Conservation (phyloP, 1,284 basidiomycete species). For the Bjerkandera adusta region DNA sequence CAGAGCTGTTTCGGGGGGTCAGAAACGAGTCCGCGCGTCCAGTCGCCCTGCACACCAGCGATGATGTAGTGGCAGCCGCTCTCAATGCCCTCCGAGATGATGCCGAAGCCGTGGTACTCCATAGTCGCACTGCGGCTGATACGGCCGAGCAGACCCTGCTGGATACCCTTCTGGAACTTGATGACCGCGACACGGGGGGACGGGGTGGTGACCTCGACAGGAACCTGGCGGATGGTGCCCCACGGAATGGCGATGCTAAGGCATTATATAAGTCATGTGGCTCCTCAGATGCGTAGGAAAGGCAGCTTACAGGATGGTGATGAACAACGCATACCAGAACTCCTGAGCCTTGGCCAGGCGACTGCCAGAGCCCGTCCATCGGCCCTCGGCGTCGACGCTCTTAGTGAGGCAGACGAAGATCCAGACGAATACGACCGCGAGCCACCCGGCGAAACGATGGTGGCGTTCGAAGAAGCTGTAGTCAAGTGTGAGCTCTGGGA, state of each 20-base stretch:
- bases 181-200: constrained; percentile 61
- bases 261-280: neutral
- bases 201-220: constrained; percentile 40
- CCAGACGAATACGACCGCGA: constrained; percentile 11
- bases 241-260: constrained; percentile 33
- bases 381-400: neutral
- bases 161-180: constrained; percentile 63
- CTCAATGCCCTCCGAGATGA: constrained; percentile 58
- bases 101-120: constrained; percentile 67
- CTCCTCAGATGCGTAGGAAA: neutral
- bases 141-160: constrained; percentile 60
- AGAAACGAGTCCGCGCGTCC: constrained; percentile 53
- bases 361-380: constrained; percentile 7
- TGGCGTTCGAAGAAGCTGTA: constrained; percentile 15
- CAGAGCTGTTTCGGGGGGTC: constrained; percentile 55
- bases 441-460: constrained; percentile 17
- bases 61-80: constrained; percentile 62
- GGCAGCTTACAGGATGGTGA: constrained; percentile 12
- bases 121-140: constrained; percentile 57
- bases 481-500: neutral
- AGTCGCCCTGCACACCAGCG: constrained; percentile 65
- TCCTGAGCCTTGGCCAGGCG: constrained; percentile 8
- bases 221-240: constrained; percentile 35
- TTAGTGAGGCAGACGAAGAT: constrained; percentile 11
- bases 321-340: constrained; percentile 14